Evolutionary conservation across 805 yeast species (phyloP).

Genomic region (Ascoidea rubescens): DNA sequence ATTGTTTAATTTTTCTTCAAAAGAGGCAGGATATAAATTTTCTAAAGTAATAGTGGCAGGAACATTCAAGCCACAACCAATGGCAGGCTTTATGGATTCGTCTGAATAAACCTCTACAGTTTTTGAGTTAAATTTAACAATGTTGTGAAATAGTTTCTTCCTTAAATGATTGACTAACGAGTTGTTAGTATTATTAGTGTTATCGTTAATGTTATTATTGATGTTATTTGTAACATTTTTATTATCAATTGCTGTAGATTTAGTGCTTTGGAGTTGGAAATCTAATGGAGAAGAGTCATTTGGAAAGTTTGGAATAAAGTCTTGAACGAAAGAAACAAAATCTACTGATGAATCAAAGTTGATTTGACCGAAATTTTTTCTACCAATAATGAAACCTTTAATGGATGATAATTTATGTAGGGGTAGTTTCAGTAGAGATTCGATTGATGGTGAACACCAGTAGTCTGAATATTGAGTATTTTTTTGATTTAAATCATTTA

Average conservation of each 20-base stretch:
- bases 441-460: constrained; percentile 60
- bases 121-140: constrained; percentile 30
- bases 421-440: constrained; percentile 29
- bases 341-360: constrained; percentile 60
- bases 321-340: constrained; percentile 33
- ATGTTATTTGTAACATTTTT: no score
- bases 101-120: constrained; percentile 53
- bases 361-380: constrained; percentile 56
- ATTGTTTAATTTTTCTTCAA: constrained; percentile 12
- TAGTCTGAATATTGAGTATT: constrained; percentile 19
- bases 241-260: no score
- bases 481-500: constrained; percentile 3
- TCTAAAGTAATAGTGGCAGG: constrained; percentile 65
- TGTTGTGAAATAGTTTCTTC: constrained; percentile 23
- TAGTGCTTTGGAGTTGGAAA: no score
- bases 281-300: no score
- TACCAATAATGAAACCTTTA: constrained; percentile 54
- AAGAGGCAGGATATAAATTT: constrained; percentile 33
- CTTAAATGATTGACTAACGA: constrained; percentile 9
- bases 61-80: constrained; percentile 60
- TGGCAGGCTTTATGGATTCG: constrained; percentile 35
- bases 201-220: no score
- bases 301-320: no score
- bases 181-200: no score
- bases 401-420: constrained; percentile 36